Evolutionary conservation across 441 rosid species (phyloP).

Genomic region (Viola pubescens): DNA sequence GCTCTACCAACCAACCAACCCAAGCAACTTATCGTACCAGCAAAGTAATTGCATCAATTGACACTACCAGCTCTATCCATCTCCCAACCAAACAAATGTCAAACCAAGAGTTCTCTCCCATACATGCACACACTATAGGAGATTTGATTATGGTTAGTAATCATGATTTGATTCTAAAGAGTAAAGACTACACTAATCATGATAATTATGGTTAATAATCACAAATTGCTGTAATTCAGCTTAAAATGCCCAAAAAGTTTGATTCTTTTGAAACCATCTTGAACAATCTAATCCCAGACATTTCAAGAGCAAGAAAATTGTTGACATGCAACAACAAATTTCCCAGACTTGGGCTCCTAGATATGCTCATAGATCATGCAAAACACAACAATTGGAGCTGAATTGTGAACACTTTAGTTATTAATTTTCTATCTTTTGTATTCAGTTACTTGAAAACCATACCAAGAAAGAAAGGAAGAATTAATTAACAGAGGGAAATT

Average conservation of each 20-base stretch:
- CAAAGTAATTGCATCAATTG: slow-evolving; percentile 12
- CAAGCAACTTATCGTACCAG: slow-evolving; percentile 16
- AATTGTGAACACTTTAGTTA: no score
- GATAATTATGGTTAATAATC: no score
- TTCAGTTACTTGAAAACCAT: slow-evolving; percentile 4
- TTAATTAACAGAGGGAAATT: not conserved
- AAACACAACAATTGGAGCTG: not conserved
- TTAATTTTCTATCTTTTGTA: no score
- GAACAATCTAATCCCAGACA: not conserved
- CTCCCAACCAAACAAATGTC: slow-evolving; percentile 2
- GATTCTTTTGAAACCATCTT: not conserved
- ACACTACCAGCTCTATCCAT: not conserved
- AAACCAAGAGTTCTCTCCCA: not conserved
- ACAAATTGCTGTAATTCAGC: not conserved
- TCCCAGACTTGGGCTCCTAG: not conserved
- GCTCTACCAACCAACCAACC: slow-evolving; percentile 11
- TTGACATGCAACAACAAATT: not conserved
- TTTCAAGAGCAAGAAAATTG: not conserved
- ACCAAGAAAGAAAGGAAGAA: not conserved
- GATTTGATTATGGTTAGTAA: not conserved
- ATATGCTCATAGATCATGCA: not conserved
- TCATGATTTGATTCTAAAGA: not conserved
- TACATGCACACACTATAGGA: not conserved
- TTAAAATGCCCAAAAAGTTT: not conserved
- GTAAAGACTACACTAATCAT: no score